Percentiles rank a stretch among this genome's conserved stretches.
Evolutionary conservation across 371 early-diverging fungal species (phyloP).

Genomic region (Rhizopus delemar): DNA sequence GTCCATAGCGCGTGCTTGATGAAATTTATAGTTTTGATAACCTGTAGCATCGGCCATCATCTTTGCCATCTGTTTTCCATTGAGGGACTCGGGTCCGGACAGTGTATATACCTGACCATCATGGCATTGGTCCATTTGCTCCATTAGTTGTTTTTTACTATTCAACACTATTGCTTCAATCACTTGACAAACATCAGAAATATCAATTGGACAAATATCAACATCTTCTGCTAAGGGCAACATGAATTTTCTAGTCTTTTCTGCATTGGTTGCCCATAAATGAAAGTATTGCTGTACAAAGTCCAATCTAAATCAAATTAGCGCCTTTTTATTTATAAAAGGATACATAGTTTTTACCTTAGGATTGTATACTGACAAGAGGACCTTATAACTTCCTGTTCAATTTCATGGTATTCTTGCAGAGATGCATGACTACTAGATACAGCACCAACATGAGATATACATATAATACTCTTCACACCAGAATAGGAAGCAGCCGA

Average conservation of each 20-base stretch:
- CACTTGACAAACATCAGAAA: conserved; percentile 31
- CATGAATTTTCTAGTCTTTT: conserved; percentile 22
- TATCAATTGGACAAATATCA: conserved; percentile 29
- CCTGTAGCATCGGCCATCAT: conserved; percentile 23
- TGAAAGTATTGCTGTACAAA: conserved; percentile 45
- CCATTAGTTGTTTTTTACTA: neutral
- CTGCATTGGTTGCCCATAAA: conserved; percentile 32
- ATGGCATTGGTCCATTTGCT: conserved; percentile 19
- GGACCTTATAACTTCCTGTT: conserved; percentile 36
- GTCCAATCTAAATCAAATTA: conserved; percentile 34
- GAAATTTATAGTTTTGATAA: conserved; percentile 22
- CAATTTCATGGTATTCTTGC: conserved; percentile 39
- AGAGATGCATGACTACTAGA: conserved; percentile 28
- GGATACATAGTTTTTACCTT: conserved; percentile 26
- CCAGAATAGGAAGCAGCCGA: conserved; percentile 38
- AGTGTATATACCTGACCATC: conserved; percentile 31
- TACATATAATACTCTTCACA: conserved; percentile 36
- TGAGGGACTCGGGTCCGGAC: conserved; percentile 28
- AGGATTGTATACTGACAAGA: conserved; percentile 43
- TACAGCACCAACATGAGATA: conserved; percentile 49
- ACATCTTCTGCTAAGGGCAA: conserved; percentile 23
- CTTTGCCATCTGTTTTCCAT: conserved; percentile 26
- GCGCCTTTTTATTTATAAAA: neutral
- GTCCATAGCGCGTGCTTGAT: conserved; percentile 30
- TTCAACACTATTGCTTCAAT: conserved; percentile 24